Evolutionary conservation across 495 filamentous ascomycete species (phyloP), one percentile per base, ranked within the genome.

Genomic region (Penicillium dipodomyicola): DNA sequence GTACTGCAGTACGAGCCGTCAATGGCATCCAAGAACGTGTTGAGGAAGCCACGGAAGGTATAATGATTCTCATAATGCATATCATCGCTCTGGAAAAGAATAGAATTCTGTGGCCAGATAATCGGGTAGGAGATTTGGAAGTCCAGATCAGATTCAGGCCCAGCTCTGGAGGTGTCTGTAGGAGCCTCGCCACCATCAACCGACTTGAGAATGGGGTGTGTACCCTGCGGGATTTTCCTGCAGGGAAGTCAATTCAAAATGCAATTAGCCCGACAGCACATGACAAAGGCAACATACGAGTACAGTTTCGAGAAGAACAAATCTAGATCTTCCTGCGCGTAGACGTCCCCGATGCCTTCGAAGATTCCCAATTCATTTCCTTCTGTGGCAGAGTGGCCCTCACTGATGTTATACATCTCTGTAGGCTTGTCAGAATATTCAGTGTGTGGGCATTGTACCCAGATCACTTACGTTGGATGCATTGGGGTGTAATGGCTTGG

Each of bases 71-170:
- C 65, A 56, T 80, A 81, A 49, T 72, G 71, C 56, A 76, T 71
- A 62, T 85, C 82, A 59, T 86, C 84, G 0, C 75, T 75, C 57
- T 87, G 82, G 68, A 77, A 86, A 14, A 88, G 70, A 11, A 83
- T 74, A 0, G 77, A 75, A 20, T 77, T 80, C 60, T 87, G 84
- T 0, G 84, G 84, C 66, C 77, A 84, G 65, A 86, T 77, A 20
- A 77, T 61, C 1, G 78, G 67, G 59, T 82, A 80, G 0, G 75
- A 75, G 45, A 79, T 69, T 56, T 82, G 72, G 49, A 84, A 72
- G 52, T 84, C 81, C 0, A 82, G 60, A 45, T 75, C 75, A 0
- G 81, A 81, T 58, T 84, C 81, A 17, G 62, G 7, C 0, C 73
- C 74, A 14, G 74, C 75, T 9, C 72, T 65, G 30, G 50, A n/a